Base-by-base conservation (phyloP, 495 filamentous ascomycete genomes). In the Bryoglossum gracile region DNA sequence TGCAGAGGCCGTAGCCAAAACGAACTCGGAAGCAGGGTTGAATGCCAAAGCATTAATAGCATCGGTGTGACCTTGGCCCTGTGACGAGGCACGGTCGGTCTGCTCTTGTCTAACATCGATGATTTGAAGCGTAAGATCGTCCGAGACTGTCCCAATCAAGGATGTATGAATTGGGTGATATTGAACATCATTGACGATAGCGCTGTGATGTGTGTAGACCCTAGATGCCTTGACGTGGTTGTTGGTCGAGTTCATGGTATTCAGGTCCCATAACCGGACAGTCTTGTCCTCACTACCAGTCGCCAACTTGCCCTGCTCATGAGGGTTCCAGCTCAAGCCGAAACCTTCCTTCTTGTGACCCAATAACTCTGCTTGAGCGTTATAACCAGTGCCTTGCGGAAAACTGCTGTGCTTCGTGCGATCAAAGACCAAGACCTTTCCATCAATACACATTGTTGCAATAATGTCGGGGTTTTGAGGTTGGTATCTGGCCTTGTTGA, bases 401-500 rank as follows among this genome's bases (percentile, higher is more conserved):
- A 74, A 69, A 58, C 78, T 82, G 39, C 75, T 83, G 59, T 97
- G 94, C 74, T 96, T 97, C 41, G 94, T 94, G 50, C 88, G 81
- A 68, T 99, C 94, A 68, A 89, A 99, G 51, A 99, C 81, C 68
- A 95, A 77, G 22, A 95, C 84, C 54, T 78, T 81, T 33, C 86
- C 86, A 65, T 96, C 89, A 9, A 84, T 80, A 22, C 87, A 87
- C 75, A 96, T 84, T 1, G 94, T 95, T 14, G 92, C 94, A 55
- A 99, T 95, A 44, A 99, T 80, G 57, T 99, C 86, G 6, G 92
- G 92, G 55, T 99, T 99, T 64, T 97, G 91, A 11, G 92, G 94
- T 66, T 94, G 89, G 65, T 97, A 96, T 49, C 94, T 81, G 1
- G 94, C 94, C 66, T 97, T 99, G 73, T 99, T 99, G 59, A 99